Evolutionary conservation across 306 rosid genomes (phyloP).

Genomic region (Inga leiocalycina): DNA sequence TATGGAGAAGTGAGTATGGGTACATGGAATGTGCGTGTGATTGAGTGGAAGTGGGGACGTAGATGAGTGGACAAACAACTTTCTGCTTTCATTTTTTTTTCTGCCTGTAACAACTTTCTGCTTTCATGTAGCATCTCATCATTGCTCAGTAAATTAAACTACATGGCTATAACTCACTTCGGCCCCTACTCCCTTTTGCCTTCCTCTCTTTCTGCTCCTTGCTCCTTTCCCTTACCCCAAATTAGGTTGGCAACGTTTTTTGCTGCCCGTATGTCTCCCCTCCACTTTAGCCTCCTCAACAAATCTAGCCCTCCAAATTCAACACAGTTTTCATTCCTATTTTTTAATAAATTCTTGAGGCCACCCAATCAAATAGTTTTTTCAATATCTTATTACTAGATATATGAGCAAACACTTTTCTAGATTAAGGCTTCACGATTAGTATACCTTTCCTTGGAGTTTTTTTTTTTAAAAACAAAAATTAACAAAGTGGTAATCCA

Average conservation of each 20-base stretch:
- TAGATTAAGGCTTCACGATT: too few species aligned
- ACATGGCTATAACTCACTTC: not conserved
- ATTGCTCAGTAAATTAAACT: not conserved
- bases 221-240: not conserved
- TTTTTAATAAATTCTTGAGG: too few species aligned
- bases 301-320: too few species aligned
- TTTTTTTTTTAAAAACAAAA: too few species aligned
- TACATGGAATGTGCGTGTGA: constrained; percentile 9
- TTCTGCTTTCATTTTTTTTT: not conserved
- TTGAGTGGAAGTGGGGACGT: constrained; percentile 3
- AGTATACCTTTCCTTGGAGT: too few species aligned
- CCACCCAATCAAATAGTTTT: too few species aligned
- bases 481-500: too few species aligned
- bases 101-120: constrained; percentile 10
- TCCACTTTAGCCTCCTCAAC: not conserved
- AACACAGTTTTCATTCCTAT: too few species aligned
- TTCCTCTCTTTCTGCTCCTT: not conserved
- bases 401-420: too few species aligned
- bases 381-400: too few species aligned
- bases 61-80: constrained; percentile 14
- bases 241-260: not conserved
- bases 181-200: not conserved
- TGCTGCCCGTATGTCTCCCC: not conserved
- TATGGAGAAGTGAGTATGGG: not conserved
- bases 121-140: constrained; percentile 6